A percentile compares a stretch with the other conserved stretches of the same genome.
phyloP scores from a whole-genome alignment of 2,329 filamentous ascomycete species.

The Colletotrichum orchidophilum region DNA sequence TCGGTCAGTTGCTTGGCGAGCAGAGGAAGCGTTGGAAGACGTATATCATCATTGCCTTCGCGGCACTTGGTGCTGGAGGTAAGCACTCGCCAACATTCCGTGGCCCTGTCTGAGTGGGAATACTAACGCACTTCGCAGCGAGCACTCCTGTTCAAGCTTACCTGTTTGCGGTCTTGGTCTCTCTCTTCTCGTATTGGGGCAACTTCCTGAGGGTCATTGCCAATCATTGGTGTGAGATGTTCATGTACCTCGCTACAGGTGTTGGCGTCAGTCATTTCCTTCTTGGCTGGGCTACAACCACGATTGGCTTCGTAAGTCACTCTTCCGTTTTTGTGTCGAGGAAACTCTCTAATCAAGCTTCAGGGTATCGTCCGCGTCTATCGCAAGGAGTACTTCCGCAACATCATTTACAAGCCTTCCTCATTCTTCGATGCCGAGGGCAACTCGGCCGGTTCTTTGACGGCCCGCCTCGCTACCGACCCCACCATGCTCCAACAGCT shows the following conservation, averaged over 20 bases:
- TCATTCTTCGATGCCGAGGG: slow-evolving; percentile 43
- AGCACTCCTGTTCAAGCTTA: slow-evolving; percentile 31
- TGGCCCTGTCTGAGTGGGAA: not conserved
- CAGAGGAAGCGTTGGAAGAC: slow-evolving; percentile 32
- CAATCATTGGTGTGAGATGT: slow-evolving; percentile 49
- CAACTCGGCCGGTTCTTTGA: slow-evolving; percentile 38
- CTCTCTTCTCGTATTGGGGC: slow-evolving; percentile 30
- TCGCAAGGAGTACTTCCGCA: slow-evolving; percentile 44
- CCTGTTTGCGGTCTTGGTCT: slow-evolving; percentile 30
- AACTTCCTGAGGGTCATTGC: slow-evolving; percentile 37
- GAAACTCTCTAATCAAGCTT: not conserved
- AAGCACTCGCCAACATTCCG: not conserved
- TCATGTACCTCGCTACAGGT: slow-evolving; percentile 34
- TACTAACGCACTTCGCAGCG: not conserved
- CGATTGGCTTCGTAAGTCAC: slow-evolving; percentile 42
- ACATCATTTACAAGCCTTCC: slow-evolving; percentile 40
- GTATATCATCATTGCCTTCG: slow-evolving; percentile 23
- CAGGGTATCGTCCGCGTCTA: slow-evolving; percentile 31
- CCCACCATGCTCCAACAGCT: slow-evolving; percentile 34
- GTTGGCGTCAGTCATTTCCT: slow-evolving; percentile 38
- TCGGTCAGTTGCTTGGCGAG: slow-evolving; percentile 28
- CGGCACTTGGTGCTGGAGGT: slow-evolving; percentile 31
- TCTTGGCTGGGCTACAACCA: slow-evolving; percentile 42
- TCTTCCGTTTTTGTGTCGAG: not conserved
- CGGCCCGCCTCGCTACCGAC: slow-evolving; percentile 38